Evolutionary conservation across 1,284 basidiomycete genomes (phyloP).

Genomic region (Melampsora occidentalis): DNA sequence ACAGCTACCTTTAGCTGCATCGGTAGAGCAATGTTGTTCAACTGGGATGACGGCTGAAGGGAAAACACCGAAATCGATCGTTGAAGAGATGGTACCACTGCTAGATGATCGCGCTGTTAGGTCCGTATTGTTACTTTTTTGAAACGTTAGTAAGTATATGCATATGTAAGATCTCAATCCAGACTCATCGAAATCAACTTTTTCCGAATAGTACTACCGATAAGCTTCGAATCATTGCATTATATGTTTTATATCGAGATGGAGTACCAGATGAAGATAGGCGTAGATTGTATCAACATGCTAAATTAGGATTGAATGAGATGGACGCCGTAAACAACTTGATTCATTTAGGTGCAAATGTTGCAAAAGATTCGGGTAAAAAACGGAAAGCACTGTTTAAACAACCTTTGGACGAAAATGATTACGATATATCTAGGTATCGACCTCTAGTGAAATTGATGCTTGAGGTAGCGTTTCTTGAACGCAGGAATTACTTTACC

Average conservation of each 20-base stretch:
- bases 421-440: constrained; percentile 92
- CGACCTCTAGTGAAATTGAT: constrained; percentile 81
- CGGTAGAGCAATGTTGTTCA: constrained; percentile 82
- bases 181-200: not conserved
- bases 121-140: constrained; percentile 18
- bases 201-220: constrained; percentile 56
- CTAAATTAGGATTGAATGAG: constrained; percentile 79
- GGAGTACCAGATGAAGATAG: constrained; percentile 97
- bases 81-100: constrained; percentile 98
- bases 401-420: constrained; percentile 70
- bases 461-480: constrained; percentile 59
- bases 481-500: not conserved
- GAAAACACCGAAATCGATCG: constrained; percentile 82
- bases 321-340: constrained; percentile 93
- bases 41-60: constrained; percentile 84
- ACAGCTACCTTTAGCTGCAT: constrained; percentile 78
- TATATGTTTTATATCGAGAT: constrained; percentile 93
- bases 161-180: too few species aligned
- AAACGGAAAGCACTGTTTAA: constrained; percentile 57
- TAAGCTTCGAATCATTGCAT: constrained; percentile 93
- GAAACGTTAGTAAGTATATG: not conserved
- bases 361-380: constrained; percentile 63
- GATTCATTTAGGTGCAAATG: constrained; percentile 74
- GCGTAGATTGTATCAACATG: constrained; percentile 90
- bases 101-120: constrained; percentile 76